A percentile compares a stretch with the other conserved stretches of the same genome.
phyloP scores from a whole-genome alignment of 1,284 basidiomycete species.

The Coriolopsis trogii region DNA sequence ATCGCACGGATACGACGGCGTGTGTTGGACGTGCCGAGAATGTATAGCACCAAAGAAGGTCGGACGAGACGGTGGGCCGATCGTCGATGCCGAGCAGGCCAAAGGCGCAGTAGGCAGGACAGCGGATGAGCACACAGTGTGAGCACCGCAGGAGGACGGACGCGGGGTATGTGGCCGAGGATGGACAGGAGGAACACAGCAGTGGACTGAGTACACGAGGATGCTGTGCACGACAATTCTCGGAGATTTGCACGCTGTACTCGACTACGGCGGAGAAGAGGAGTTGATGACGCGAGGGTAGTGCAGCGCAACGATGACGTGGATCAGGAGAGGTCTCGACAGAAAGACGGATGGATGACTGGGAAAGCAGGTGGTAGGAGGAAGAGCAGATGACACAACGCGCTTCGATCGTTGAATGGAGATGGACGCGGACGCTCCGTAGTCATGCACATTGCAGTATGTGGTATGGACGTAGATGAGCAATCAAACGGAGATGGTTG shows the following conservation, averaged over 20 bases:
- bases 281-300: not conserved
- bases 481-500: slow-evolving; percentile 17
- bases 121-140: not conserved
- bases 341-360: slow-evolving; percentile 4
- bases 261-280: slow-evolving; percentile 1
- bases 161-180: not conserved
- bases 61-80: not conserved
- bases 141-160: not conserved
- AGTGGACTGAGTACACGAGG: not conserved
- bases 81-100: slow-evolving; percentile 4
- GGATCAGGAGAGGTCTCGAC: slow-evolving; percentile 14
- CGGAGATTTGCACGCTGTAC: slow-evolving; percentile 7
- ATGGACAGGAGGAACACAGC: slow-evolving; percentile 1
- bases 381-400: slow-evolving; percentile 9
- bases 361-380: not conserved
- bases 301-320: slow-evolving; percentile 2
- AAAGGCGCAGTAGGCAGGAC: not conserved
- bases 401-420: slow-evolving; percentile 3
- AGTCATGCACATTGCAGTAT: not conserved
- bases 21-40: not conserved
- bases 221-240: slow-evolving; percentile 6
- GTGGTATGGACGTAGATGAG: slow-evolving; percentile 1
- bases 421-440: slow-evolving; percentile 10
- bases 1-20: slow-evolving; percentile 4
- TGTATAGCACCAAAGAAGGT: not conserved